Evolutionary conservation across 2,329 filamentous ascomycete genomes (phyloP).

Genomic region (Xylaria sp.): DNA sequence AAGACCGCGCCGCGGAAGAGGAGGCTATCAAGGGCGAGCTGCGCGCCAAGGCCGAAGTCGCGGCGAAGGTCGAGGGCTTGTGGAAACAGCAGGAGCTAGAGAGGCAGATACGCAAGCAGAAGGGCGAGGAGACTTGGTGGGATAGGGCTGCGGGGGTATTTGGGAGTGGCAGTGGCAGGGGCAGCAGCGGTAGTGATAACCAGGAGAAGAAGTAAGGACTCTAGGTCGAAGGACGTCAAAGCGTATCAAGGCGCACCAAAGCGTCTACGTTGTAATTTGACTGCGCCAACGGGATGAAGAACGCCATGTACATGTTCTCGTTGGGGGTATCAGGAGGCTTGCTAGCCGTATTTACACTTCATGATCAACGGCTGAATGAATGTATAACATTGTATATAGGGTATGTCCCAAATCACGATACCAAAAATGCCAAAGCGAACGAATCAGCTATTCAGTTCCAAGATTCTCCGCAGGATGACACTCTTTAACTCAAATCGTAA

Average conservation of each 20-base stretch:
- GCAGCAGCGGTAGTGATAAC: conserved; percentile 6
- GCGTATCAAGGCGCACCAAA: not conserved
- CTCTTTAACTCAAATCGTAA: too few species aligned
- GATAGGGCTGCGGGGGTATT: conserved; percentile 48
- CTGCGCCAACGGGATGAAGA: not conserved
- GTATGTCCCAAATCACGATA: conserved; percentile 7
- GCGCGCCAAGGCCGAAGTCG: conserved; percentile 64
- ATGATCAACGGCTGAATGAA: not conserved
- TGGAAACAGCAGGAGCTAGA: conserved; percentile 62
- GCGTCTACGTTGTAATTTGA: too few species aligned
- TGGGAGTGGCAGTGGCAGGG: not conserved
- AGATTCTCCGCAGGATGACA: too few species aligned
- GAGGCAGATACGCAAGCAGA: conserved; percentile 60
- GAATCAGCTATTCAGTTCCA: not conserved
- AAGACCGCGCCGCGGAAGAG: conserved; percentile 67
- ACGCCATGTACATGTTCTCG: not conserved
- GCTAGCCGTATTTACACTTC: not conserved
- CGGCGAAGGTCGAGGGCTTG: conserved; percentile 59
- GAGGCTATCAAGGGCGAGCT: conserved; percentile 68
- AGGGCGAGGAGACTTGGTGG: conserved; percentile 55
- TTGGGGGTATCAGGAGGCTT: not conserved
- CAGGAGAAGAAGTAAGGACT: conserved; percentile 29
- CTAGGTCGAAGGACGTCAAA: not conserved
- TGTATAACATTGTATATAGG: conserved; percentile 27
- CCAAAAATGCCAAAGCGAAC: not conserved